Base-by-base conservation (phyloP, 2,329 filamentous ascomycete species). In the Spiromastix sp. region DNA sequence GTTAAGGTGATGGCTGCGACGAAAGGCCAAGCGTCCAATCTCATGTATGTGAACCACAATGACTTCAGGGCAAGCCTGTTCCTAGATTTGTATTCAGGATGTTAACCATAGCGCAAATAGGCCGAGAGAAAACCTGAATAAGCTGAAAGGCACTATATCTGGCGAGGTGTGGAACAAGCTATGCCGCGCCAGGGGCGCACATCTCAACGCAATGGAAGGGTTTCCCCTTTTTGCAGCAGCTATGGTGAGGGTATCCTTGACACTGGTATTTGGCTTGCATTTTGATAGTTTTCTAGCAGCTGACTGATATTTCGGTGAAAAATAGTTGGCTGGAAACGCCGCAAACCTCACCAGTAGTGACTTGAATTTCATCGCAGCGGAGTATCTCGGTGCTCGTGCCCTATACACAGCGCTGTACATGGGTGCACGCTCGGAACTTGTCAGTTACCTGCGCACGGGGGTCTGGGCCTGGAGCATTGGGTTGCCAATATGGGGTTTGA, bases 351-450 rank as follows among this genome's bases (percentile, higher is more conserved):
- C 53, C 9, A 38, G 48, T 2, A 44, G 40, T 13, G 55, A 57
- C 16, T 36, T 58, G 29, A 58, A 59, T 33, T 37, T 45, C 6
- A 44, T 56, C 19, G 51, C 54, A 0, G 42, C 48, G 15, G 52
- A 58, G 36, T 59, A 58, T 33, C 35, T 59, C 10, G 47, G 48
- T 7, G 49, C 44, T 2, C 42, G 56, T n/a, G 33, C 54, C 2
- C 26, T 57, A 17, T 59, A 58, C 41, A 57, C 51, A 3, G 50
- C 49, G 4, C 33, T 53, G 10, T 59, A 58, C 37, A 51, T 59
- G 44, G 50, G 54, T 3, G 48, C 48, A 4, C 41, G 43, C 25
- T 56, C 51, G 8, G 53, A 59, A 34, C 42, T 47, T 12, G 33
- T 44, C 15, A 56, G 54, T 35, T 58, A 57, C 42, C 32, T 56